Percentiles rank a stretch among this genome's conserved stretches.
These are phyloP conservation scores for Salvia sclarea DNA, from an alignment of 305 asterid genomes.

Conservation along the genomic window DNA sequence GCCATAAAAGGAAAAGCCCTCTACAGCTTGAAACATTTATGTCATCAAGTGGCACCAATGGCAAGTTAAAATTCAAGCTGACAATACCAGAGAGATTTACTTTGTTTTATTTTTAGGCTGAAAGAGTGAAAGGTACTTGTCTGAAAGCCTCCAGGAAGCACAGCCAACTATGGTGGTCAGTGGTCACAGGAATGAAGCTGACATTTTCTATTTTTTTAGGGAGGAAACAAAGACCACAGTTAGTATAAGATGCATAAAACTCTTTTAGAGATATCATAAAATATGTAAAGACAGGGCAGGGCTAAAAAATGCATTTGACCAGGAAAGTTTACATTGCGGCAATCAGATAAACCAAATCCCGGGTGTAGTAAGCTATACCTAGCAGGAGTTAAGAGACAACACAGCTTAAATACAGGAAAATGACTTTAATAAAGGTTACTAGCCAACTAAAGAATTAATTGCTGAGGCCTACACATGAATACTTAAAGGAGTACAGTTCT, in stretches of 20 bases:
- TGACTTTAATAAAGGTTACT: conserved; percentile 19
- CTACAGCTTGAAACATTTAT: conserved; percentile 20
- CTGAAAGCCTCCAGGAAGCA: conserved; percentile 35
- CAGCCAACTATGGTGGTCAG: conserved; percentile 31
- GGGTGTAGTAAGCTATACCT: conserved; percentile 22
- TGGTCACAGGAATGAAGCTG: conserved; percentile 25
- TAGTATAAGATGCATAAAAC: not conserved
- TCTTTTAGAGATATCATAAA: not conserved
- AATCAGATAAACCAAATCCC: conserved; percentile 23
- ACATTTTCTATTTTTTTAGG: conserved; percentile 20
- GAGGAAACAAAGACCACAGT: conserved; percentile 27
- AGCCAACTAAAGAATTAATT: conserved; percentile 25
- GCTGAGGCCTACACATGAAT: conserved; percentile 25
- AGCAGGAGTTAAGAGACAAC: conserved; percentile 27
- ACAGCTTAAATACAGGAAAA: conserved; percentile 24
- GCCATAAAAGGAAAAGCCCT: conserved; percentile 6
- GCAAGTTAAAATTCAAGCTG: conserved; percentile 17
- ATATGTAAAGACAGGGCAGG: conserved; percentile 23
- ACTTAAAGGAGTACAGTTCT: conserved; percentile 32
- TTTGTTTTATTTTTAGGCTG: conserved; percentile 25
- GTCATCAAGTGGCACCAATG: conserved; percentile 15
- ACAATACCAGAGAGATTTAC: conserved; percentile 11
- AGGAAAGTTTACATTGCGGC: conserved; percentile 20
- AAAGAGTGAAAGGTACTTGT: conserved; percentile 32
- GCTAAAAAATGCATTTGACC: conserved; percentile 1